Conservation (phyloP, 768 basidiomycete species). For the Kwoniella bestiolae region DNA sequence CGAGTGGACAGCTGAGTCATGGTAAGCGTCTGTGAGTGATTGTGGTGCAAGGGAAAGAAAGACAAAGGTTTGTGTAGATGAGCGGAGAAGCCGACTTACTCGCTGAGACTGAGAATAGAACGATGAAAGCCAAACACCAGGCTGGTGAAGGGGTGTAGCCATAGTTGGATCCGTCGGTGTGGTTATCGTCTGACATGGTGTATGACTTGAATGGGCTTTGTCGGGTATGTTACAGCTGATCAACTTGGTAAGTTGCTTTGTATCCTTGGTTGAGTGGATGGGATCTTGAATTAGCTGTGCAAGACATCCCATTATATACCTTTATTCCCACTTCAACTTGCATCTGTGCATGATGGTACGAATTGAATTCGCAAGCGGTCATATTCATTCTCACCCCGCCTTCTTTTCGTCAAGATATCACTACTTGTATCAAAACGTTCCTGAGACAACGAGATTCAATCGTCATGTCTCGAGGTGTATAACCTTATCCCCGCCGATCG, state of each 20-base stretch:
- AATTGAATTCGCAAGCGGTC: not conserved
- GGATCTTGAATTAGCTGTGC: not conserved
- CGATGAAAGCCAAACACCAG: constrained; percentile 47
- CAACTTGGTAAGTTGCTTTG: no score
- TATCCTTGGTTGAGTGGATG: no score
- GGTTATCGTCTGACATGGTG: constrained; percentile 18
- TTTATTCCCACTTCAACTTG: not conserved
- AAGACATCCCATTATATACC: not conserved
- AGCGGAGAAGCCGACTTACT: constrained; percentile 21
- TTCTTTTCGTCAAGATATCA: not conserved
- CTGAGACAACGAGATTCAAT: not conserved
- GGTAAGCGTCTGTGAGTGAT: not conserved
- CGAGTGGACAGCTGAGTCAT: constrained; percentile 9
- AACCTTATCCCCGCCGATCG: not conserved
- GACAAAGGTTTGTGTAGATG: no score
- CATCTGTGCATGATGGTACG: no score
- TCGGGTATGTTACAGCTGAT: no score
- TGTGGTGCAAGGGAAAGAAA: not conserved
- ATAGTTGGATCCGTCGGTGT: constrained; percentile 37
- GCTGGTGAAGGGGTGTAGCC: constrained; percentile 46
- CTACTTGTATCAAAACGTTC: no score
- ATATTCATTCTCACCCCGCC: not conserved
- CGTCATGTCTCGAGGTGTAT: not conserved
- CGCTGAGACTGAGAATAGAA: constrained; percentile 50
- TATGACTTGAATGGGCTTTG: no score